Evolutionary conservation across 2,329 filamentous ascomycete genomes (phyloP), one percentile per base, ranked within the genome.

Genomic region (Thielaviopsis musarum): DNA sequence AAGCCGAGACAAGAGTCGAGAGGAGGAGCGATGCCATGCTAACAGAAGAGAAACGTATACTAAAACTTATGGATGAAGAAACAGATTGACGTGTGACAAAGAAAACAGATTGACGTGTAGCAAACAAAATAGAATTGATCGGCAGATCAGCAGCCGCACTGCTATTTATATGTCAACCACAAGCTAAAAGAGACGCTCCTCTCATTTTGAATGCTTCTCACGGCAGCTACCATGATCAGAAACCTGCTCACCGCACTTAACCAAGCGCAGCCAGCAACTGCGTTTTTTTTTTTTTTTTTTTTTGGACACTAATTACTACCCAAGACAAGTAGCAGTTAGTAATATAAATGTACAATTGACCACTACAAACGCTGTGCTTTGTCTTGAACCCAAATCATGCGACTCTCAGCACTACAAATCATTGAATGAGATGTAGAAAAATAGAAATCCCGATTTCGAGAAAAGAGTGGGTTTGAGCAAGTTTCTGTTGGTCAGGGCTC

Each of bases 1-100:
- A 52, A 28, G 62, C 63, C 38, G 62, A 56, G 5, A 61, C 38
- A 17, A 38, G 48, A 17, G 57, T 60, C 22, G 63, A 45, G 57
- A 64, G 64, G 17, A 30, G 30, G 2, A 58, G 53, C 58, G 63
- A 48, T 58, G 59, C 52, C 54, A 59, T 34, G 13, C 5, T 45
- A n/a, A 10, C 4, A 5, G 15, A 17, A 45, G 15, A n/a, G 38
- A n/a, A 34, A 3, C 4, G 3, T 28, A 7, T 4, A 4, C 26
- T 45, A 45, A n/a, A 45, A 7, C 1, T 1, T 15, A 5, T 45
- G 1, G 13, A n/a, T 45, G 5, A n/a, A 45, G 38, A 45, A 17
- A 7, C 15, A n/a, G 38, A n/a, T 17, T 45, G 38, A n/a, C 15
- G 15, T 45, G 38, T 34, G 10, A 34, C 9, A 6, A 34, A 10